These are phyloP conservation scores for Gracilaria domingensis DNA, from an alignment of 23 red algal species.

Conservation along the genomic window DNA sequence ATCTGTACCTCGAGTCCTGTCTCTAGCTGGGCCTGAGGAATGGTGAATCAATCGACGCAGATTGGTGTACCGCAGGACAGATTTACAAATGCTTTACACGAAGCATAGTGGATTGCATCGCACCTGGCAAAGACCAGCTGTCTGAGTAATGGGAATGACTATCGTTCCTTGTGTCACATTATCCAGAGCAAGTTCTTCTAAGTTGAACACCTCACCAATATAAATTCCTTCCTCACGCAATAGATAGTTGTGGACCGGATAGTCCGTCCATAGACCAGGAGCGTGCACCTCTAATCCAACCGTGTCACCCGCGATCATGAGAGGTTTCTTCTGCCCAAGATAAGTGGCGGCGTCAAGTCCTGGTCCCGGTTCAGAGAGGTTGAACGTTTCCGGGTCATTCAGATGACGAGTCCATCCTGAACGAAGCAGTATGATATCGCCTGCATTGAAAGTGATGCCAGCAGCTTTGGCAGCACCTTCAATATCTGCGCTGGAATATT, in stretches of 20 bases:
- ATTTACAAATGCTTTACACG: background rate
- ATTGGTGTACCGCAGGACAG: too few species aligned
- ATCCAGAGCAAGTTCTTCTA: background rate
- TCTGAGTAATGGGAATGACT: background rate
- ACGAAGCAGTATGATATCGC: conserved; percentile 2
- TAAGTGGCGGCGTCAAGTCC: background rate
- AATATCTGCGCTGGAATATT: background rate
- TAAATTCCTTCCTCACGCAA: background rate
- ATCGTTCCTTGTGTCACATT: background rate
- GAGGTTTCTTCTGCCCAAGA: background rate
- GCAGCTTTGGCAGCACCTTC: background rate
- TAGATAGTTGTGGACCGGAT: background rate
- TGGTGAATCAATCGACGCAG: too few species aligned
- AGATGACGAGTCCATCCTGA: background rate
- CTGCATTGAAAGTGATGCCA: background rate
- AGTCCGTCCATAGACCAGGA: background rate
- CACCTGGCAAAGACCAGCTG: background rate
- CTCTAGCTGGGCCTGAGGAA: too few species aligned
- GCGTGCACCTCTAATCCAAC: background rate
- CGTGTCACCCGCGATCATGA: background rate
- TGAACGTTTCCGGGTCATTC: conserved; percentile 2
- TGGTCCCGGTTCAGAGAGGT: background rate
- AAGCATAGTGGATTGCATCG: conserved; percentile 9
- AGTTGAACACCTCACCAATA: conserved; percentile 22
- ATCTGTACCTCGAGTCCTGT: too few species aligned